Conservation (phyloP, 257 asterid species). For the Penstemon eatonii region DNA sequence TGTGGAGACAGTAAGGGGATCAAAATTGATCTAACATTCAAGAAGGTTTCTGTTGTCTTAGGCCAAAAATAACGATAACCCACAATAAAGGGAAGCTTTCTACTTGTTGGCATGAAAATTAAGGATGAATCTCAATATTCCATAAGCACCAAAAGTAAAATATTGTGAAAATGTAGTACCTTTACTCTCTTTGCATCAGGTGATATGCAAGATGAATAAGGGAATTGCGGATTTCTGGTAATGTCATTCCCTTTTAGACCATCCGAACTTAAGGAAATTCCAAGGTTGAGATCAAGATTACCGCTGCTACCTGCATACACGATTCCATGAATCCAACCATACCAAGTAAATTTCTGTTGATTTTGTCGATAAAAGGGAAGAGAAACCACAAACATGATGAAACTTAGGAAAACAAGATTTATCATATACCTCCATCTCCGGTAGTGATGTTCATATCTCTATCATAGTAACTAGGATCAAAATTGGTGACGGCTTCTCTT, state of each 20-base stretch:
- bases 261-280: conserved; percentile 63
- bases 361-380: not conserved
- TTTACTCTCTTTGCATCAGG: conserved; percentile 50
- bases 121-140: conserved; percentile 1
- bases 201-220: conserved; percentile 37
- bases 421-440: conserved; percentile 47
- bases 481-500: conserved; percentile 76
- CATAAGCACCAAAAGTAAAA: not conserved
- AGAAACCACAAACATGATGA: not conserved
- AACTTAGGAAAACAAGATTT: not conserved
- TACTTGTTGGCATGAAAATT: not conserved
- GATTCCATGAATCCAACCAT: conserved; percentile 7
- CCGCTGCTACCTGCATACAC: conserved; percentile 51
- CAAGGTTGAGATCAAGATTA: conserved; percentile 87
- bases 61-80: conserved; percentile 1
- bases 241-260: conserved; percentile 37
- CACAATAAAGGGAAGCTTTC: conserved; percentile 6
- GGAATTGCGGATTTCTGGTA: conserved; percentile 35
- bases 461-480: conserved; percentile 56
- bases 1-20: too few relatives aligned
- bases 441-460: conserved; percentile 32
- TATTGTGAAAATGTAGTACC: conserved; percentile 35
- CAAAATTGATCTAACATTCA: not conserved
- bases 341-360: conserved; percentile 18
- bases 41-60: not conserved